A percentile compares a stretch with the other conserved stretches of the same genome.
Evolutionary conservation across 768 basidiomycete species (phyloP).

Genomic region (Mycena filopes): DNA sequence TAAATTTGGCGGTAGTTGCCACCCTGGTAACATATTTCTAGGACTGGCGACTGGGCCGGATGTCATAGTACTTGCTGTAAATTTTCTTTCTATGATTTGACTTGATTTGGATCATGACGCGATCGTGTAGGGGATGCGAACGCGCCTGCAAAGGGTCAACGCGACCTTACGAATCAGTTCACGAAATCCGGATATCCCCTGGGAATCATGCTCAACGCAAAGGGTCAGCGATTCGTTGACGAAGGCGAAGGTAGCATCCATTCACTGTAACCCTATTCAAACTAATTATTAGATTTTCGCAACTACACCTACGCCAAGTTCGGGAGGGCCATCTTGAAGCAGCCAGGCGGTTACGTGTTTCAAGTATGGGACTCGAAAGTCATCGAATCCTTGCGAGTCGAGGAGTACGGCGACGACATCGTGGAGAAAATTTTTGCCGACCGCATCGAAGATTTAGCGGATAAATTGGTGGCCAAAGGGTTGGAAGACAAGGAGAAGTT

Average conservation of each 20-base stretch:
- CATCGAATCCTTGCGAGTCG: slow-evolving; percentile 57
- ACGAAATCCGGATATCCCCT: slow-evolving; percentile 82
- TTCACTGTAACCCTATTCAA: not conserved
- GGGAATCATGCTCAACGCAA: slow-evolving; percentile 73
- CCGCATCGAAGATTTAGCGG: slow-evolving; percentile 61
- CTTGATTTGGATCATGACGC: not conserved
- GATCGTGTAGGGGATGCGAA: slow-evolving; percentile 73
- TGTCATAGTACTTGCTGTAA: slow-evolving; percentile 67
- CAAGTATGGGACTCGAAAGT: slow-evolving; percentile 71
- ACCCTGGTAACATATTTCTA: slow-evolving; percentile 1
- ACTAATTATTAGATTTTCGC: slow-evolving; percentile 58
- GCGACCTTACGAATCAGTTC: slow-evolving; percentile 72
- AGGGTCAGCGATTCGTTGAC: slow-evolving; percentile 72
- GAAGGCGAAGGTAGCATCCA: slow-evolving; percentile 58
- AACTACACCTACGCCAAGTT: slow-evolving; percentile 81
- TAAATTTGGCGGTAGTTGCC: not conserved
- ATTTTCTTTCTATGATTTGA: not conserved
- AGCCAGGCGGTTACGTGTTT: slow-evolving; percentile 70
- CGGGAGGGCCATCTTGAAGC: slow-evolving; percentile 66
- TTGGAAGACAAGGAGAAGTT: slow-evolving; percentile 55
- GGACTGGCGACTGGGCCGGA: slow-evolving; percentile 74
- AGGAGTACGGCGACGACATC: slow-evolving; percentile 73
- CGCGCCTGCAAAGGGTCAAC: slow-evolving; percentile 63
- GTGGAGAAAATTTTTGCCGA: slow-evolving; percentile 64
- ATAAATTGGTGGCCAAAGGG: slow-evolving; percentile 56